These are phyloP conservation scores for Saccharomycopsis lassenensis DNA, from an alignment of 805 yeast species.

Conservation along the genomic window DNA sequence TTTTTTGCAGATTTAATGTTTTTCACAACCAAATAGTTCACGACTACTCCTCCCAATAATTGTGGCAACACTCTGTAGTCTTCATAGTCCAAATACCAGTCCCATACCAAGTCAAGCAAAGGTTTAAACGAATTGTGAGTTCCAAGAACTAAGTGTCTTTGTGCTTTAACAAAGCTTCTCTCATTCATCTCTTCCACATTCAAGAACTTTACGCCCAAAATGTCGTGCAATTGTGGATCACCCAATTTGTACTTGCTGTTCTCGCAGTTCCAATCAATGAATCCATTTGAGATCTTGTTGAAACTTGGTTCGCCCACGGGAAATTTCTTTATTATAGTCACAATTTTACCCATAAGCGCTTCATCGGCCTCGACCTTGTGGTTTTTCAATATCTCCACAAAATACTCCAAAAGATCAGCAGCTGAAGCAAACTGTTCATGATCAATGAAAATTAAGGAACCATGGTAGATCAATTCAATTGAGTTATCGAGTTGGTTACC, in stretches of 20 bases:
- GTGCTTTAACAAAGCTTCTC: conserved; percentile 32
- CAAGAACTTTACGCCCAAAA: conserved; percentile 59
- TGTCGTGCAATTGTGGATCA: conserved; percentile 63
- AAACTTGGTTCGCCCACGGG: conserved; percentile 50
- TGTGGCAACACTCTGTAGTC: conserved; percentile 14
- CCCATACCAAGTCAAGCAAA: conserved; percentile 31
- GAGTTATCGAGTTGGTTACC: conserved; percentile 60
- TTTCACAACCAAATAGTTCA: conserved; percentile 22
- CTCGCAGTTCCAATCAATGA: conserved; percentile 49
- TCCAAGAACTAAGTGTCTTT: conserved; percentile 60
- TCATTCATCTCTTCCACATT: conserved; percentile 15
- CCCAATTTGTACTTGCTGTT: conserved; percentile 45
- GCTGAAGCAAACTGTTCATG: conserved; percentile 73
- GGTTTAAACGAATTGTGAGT: conserved; percentile 28
- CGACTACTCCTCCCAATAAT: conserved; percentile 9
- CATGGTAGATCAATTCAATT: conserved; percentile 58
- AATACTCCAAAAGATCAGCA: conserved; percentile 60
- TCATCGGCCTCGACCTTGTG: conserved; percentile 27
- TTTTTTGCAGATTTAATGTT: conserved; percentile 26
- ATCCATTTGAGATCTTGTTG: conserved; percentile 53
- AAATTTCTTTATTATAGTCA: conserved; percentile 31
- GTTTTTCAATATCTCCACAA: conserved; percentile 57
- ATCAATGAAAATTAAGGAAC: conserved; percentile 55
- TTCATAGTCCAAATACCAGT: conserved; percentile 32
- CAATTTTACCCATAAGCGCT: conserved; percentile 26